Base-by-base conservation (phyloP, 306 rosid genomes). In the Malus sylvestris region DNA sequence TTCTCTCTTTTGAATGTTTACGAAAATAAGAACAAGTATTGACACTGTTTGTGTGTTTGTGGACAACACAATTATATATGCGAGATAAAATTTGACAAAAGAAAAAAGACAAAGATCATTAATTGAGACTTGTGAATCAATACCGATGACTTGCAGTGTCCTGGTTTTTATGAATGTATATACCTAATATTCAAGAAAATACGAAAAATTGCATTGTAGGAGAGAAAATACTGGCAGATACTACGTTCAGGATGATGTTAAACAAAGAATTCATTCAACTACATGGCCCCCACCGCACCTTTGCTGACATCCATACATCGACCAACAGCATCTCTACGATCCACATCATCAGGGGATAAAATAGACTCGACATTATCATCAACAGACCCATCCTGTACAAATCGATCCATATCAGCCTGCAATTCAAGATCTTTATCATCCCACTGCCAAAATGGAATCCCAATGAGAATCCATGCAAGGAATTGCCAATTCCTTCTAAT, bases 401-500 rank as follows among this genome's bases (percentile, higher is more conserved):
- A 92, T 73, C 97, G 96, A 69, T 92, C 98, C 87, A 92, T 91
- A 72, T 96, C 97, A 90, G 92, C 97, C 99, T 91, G 90, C 99
- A 92, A 92, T 91, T 83, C 98, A 96, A 96, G 90, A 91, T 88
- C 93, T 86, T 96, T 96, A 91, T 96, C 96, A 96, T 88, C 97
- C 96, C 96, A 91, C 93, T 89, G 97, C 97, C 97, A 96, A 89
- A 92, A 92, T 81, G 93, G 89, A 88, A 92, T 83, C 75, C 82
- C 92, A 89, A 92, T 91, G 97, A 96, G 97, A 87, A 79, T 70
- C 71, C 82, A 82, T 44, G 89, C 86, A 86, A 85, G 90, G 87
- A 90, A 83, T 30, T 27, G 29, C 29, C 29, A 27, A 27, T 27
- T 27, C 29, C 29, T 27, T 27, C 29, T 27, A 27, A 27, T 27